These are phyloP conservation scores for Fusarium nurragi DNA, from an alignment of 2,329 filamentous ascomycete genomes.

Conservation along the genomic window DNA sequence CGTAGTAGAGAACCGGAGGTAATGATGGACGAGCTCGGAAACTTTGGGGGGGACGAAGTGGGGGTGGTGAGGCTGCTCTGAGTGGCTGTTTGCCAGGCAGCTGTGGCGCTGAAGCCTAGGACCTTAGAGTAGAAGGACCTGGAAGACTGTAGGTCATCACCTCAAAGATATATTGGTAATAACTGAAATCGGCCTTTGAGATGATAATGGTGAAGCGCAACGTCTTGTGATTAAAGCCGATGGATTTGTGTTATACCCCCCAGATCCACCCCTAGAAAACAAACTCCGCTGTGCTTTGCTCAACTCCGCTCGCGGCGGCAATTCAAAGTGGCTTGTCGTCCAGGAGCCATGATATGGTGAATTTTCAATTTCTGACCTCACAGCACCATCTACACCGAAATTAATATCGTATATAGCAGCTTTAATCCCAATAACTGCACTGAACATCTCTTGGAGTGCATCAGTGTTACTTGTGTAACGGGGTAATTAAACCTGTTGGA, in stretches of 20 bases:
- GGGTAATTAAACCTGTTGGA: neutral
- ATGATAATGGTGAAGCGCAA: neutral
- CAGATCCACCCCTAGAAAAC: neutral
- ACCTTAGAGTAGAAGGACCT: constrained; percentile 20
- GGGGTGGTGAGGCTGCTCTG: constrained; percentile 41
- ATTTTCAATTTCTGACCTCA: neutral
- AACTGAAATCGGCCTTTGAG: constrained; percentile 4
- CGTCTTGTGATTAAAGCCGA: neutral
- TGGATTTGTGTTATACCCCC: neutral
- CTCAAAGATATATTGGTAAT: neutral
- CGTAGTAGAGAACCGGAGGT: constrained; percentile 5
- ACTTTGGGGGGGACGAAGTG: constrained; percentile 15
- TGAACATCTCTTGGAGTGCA: neutral
- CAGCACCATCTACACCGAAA: neutral
- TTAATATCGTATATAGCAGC: too few species aligned
- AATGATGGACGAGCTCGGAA: constrained; percentile 30
- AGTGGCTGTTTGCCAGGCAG: constrained; percentile 26
- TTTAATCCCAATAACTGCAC: too few species aligned
- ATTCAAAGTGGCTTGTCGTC: neutral
- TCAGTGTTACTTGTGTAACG: neutral
- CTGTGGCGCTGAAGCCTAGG: constrained; percentile 32
- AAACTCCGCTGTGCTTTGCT: constrained; percentile 27
- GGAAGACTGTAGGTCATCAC: constrained; percentile 11
- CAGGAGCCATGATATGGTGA: neutral
- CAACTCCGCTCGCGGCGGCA: constrained; percentile 32